These are phyloP conservation scores for Spatholobus suberectus DNA, from an alignment of 306 rosid genomes.

Conservation along the genomic window DNA sequence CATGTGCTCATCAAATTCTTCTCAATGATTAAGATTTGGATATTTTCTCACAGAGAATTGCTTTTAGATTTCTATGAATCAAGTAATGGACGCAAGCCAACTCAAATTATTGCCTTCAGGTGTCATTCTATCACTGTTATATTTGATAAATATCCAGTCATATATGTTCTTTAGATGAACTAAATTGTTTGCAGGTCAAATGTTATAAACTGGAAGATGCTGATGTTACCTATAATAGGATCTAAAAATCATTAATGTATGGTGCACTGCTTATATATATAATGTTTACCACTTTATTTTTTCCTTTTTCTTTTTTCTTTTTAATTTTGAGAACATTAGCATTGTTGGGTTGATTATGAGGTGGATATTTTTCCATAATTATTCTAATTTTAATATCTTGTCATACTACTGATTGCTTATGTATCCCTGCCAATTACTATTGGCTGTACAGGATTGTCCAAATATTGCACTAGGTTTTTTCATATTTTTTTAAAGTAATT, in stretches of 20 bases:
- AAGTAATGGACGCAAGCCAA: slow-evolving; percentile 70
- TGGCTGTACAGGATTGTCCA: neutral
- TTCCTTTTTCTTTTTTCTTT: neutral
- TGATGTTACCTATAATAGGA: neutral
- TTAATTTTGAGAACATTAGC: neutral
- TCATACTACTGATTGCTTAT: neutral
- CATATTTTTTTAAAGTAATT: neutral
- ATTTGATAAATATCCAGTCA: neutral
- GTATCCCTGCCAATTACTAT: neutral
- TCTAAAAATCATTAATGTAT: neutral
- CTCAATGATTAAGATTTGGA: slow-evolving; percentile 2
- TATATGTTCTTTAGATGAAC: slow-evolving; percentile 14
- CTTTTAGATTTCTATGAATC: slow-evolving; percentile 81
- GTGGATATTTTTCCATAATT: neutral
- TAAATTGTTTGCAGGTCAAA: slow-evolving; percentile 26
- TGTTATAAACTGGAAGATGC: slow-evolving; percentile 16
- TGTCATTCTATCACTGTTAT: slow-evolving; percentile 40
- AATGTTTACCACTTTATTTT: neutral
- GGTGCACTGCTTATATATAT: neutral
- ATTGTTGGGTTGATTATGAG: slow-evolving; percentile 5
- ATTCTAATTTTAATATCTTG: neutral
- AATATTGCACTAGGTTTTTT: neutral
- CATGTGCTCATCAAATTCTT: slow-evolving; percentile 23
- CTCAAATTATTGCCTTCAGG: slow-evolving; percentile 94
- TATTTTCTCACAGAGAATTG: slow-evolving; percentile 74